Conservation (phyloP, 2,329 filamentous ascomycete genomes). For the Diaporthe citrichinensis region DNA sequence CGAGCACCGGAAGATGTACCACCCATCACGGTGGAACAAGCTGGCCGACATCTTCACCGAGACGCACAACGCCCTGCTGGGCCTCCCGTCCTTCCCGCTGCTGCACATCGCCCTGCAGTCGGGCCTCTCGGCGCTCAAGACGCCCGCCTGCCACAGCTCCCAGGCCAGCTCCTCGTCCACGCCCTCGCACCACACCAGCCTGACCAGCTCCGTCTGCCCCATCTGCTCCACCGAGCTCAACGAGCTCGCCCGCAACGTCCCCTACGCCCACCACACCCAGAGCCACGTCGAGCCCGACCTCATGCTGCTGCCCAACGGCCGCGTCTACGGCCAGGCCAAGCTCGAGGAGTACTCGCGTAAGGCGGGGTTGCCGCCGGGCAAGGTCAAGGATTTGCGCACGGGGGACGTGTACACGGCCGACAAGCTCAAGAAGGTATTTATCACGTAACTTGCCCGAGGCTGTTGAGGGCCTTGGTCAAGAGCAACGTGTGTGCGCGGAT, state of each 20-base stretch:
- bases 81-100: constrained; percentile 84
- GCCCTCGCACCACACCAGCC: constrained; percentile 60
- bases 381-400: constrained; percentile 84
- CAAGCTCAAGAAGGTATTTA: constrained; percentile 88
- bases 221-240: constrained; percentile 98
- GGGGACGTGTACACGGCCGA: constrained; percentile 75
- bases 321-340: constrained; percentile 84
- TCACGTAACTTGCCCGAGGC: constrained; percentile 69
- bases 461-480: not conserved
- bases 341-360: constrained; percentile 85
- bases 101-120: constrained; percentile 92
- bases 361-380: constrained; percentile 75
- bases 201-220: constrained; percentile 86
- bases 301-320: constrained; percentile 87
- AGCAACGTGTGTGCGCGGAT: not conserved
- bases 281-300: constrained; percentile 92
- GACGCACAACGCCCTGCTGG: constrained; percentile 89
- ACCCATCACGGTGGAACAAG: constrained; percentile 77
- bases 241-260: constrained; percentile 87
- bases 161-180: constrained; percentile 42
- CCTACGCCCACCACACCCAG: constrained; percentile 95
- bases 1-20: constrained; percentile 75
- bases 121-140: constrained; percentile 94
- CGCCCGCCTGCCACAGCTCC: constrained; percentile 83
- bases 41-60: constrained; percentile 85